Conservation (phyloP, 805 yeast genomes). For the Pichia cabralensis region DNA sequence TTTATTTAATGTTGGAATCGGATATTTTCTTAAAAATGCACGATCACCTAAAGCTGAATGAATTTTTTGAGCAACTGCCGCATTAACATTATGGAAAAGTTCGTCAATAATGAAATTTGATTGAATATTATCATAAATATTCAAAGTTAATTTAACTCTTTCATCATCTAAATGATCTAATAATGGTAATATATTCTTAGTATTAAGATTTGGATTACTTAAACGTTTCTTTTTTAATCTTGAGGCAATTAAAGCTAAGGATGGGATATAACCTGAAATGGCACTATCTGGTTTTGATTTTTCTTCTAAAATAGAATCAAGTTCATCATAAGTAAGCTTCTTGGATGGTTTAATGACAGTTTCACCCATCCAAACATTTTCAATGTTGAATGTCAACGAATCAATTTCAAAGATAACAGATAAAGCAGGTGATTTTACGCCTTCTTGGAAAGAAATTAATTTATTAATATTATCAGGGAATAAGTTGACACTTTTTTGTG, state of each 20-base stretch:
- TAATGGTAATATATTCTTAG: constrained; percentile 47
- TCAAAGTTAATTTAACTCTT: constrained; percentile 58
- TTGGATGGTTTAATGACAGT: constrained; percentile 57
- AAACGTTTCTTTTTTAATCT: constrained; percentile 65
- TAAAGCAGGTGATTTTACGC: constrained; percentile 52
- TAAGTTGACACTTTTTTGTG: constrained; percentile 60
- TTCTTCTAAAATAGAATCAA: constrained; percentile 39
- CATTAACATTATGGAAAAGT: constrained; percentile 69
- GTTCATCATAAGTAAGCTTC: constrained; percentile 41
- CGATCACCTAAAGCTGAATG: constrained; percentile 69
- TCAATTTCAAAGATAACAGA: constrained; percentile 78
- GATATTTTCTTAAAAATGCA: constrained; percentile 80
- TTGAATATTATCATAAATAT: constrained; percentile 53
- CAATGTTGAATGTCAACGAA: constrained; percentile 57
- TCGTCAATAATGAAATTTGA: constrained; percentile 60
- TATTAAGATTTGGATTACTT: constrained; percentile 37
- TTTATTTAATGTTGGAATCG: constrained; percentile 72
- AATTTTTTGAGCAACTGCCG: constrained; percentile 73
- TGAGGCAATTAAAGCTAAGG: constrained; percentile 53
- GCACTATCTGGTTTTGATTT: constrained; percentile 36
- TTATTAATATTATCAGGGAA: constrained; percentile 59
- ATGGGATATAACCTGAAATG: constrained; percentile 48
- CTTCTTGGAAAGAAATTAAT: constrained; percentile 49
- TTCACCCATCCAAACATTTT: constrained; percentile 69
- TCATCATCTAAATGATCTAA: constrained; percentile 83